Conservation (phyloP, 805 yeast species). For the Pichia sporocuriosa region DNA sequence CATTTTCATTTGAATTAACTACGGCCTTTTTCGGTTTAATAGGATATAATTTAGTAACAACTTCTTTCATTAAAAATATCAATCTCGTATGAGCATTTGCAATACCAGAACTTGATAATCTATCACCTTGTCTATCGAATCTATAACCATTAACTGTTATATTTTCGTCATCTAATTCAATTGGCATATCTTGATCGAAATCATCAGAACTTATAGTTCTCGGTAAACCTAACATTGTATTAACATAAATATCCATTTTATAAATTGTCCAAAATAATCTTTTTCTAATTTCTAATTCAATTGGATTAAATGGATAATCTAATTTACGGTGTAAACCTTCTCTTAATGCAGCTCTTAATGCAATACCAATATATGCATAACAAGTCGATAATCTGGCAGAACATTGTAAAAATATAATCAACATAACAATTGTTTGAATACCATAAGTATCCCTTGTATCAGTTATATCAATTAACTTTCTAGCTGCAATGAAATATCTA, state of each 20-base stretch:
- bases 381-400: constrained; percentile 83
- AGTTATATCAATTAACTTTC: constrained; percentile 72
- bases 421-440: constrained; percentile 81
- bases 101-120: constrained; percentile 65
- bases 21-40: constrained; percentile 38
- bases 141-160: constrained; percentile 60
- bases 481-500: constrained; percentile 71
- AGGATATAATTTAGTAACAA: constrained; percentile 71
- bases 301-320: constrained; percentile 57
- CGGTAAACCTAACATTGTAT: constrained; percentile 82
- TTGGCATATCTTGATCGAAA: constrained; percentile 81
- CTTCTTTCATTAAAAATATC: constrained; percentile 61
- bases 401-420: constrained; percentile 79
- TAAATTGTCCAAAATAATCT: constrained; percentile 84
- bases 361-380: constrained; percentile 85
- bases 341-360: constrained; percentile 71
- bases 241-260: constrained; percentile 85
- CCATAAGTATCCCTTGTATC: constrained; percentile 78
- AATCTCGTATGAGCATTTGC: constrained; percentile 81
- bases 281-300: constrained; percentile 77
- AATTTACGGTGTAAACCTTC: constrained; percentile 79
- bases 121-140: constrained; percentile 36
- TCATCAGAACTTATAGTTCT: constrained; percentile 69
- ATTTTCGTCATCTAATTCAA: constrained; percentile 80
- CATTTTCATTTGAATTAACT: constrained; percentile 16